These are phyloP conservation scores for Paradendryphiella salina DNA, from an alignment of 2,329 filamentous ascomycete genomes.

Conservation along the genomic window DNA sequence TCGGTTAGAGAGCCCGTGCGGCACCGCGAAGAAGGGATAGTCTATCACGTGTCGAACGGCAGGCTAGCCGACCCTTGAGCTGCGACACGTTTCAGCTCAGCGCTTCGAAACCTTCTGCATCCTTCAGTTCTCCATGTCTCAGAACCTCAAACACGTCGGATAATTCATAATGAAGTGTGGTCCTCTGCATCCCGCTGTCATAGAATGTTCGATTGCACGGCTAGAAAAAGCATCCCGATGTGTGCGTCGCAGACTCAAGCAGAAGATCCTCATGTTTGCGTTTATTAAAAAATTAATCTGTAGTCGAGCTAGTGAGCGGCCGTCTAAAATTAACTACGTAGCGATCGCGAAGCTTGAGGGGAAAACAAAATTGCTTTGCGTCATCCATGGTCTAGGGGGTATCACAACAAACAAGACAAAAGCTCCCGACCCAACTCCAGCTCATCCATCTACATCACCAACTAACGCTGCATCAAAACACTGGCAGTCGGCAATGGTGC, in stretches of 20 bases:
- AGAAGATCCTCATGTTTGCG: background rate
- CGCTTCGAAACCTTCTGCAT: conserved; percentile 19
- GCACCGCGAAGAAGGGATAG: conserved; percentile 12
- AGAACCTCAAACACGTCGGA: conserved; percentile 21
- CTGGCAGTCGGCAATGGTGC: conserved; percentile 33
- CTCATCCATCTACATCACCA: conserved; percentile 7
- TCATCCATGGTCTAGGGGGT: conserved; percentile 6
- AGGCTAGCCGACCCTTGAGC: conserved; percentile 2
- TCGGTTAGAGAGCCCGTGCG: conserved; percentile 11
- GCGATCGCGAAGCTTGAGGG: background rate
- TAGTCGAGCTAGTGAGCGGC: background rate
- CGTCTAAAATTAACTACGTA: conserved; percentile 8
- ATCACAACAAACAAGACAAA: conserved; percentile 12
- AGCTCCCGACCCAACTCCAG: background rate
- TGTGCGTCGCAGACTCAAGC: background rate
- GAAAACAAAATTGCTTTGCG: conserved; percentile 1
- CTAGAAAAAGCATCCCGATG: background rate
- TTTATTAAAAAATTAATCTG: conserved; percentile 2
- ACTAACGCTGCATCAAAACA: conserved; percentile 31
- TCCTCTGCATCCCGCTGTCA: background rate
- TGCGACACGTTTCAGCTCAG: conserved; percentile 23
- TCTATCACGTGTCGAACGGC: conserved; percentile 13
- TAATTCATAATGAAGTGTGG: conserved; percentile 1
- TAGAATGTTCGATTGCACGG: too few species aligned
- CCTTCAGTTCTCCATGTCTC: conserved; percentile 12